Evolutionary conservation across 805 yeast species (phyloP).

Genomic region (Myxozyma nipponensis): DNA sequence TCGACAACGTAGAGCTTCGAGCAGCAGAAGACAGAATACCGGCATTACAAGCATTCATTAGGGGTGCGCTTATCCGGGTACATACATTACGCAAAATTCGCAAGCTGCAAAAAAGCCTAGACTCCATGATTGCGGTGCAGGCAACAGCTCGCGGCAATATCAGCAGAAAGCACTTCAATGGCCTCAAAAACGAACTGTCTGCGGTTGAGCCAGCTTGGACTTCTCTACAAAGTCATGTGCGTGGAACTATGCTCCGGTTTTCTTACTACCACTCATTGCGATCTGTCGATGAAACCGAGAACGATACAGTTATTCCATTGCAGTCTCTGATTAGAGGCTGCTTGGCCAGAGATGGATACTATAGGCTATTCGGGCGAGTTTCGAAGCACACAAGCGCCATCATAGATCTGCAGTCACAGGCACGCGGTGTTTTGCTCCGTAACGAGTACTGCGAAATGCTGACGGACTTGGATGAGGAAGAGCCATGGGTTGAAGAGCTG

Average conservation of each 20-base stretch:
- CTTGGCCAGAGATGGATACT: slow-evolving; percentile 25
- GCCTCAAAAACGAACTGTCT: slow-evolving; percentile 22
- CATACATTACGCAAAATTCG: not conserved
- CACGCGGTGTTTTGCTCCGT: slow-evolving; percentile 39
- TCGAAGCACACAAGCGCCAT: slow-evolving; percentile 23
- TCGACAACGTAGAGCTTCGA: slow-evolving; percentile 4
- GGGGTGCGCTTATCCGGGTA: slow-evolving; percentile 17
- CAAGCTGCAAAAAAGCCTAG: slow-evolving; percentile 16
- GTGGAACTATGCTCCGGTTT: slow-evolving; percentile 31
- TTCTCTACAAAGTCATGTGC: slow-evolving; percentile 31
- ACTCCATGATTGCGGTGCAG: slow-evolving; percentile 47
- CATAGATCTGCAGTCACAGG: slow-evolving; percentile 37
- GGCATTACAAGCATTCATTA: slow-evolving; percentile 19
- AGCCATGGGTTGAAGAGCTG: slow-evolving; percentile 31
- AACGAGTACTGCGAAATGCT: slow-evolving; percentile 34
- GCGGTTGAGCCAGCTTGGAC: slow-evolving; percentile 19
- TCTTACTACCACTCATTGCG: slow-evolving; percentile 14
- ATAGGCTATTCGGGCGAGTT: slow-evolving; percentile 17
- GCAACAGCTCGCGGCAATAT: slow-evolving; percentile 49
- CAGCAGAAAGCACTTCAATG: slow-evolving; percentile 22
- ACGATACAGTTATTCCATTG: slow-evolving; percentile 22
- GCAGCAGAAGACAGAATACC: slow-evolving; percentile 2
- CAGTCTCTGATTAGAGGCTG: slow-evolving; percentile 48
- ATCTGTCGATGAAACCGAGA: slow-evolving; percentile 23
- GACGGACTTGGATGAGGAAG: slow-evolving; percentile 38